A percentile compares a stretch with the other conserved stretches of the same genome.
These are phyloP conservation scores for Turritis glabra DNA, from an alignment of 345 rosid species.

Conservation along the genomic window DNA sequence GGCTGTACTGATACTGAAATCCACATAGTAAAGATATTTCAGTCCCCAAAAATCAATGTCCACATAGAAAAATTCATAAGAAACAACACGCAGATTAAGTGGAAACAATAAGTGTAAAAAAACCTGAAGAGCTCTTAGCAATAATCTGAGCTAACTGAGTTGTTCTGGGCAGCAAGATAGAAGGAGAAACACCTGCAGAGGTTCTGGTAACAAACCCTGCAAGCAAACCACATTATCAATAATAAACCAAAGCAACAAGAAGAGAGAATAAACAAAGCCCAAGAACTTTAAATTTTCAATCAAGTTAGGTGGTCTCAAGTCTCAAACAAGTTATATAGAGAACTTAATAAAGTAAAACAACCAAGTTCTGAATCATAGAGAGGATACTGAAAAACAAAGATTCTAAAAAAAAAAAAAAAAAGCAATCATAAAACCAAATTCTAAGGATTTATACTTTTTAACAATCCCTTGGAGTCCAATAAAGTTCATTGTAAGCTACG, in stretches of 20 bases:
- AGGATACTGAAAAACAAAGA: neutral
- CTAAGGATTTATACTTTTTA: neutral
- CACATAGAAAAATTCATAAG: neutral
- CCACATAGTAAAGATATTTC: slow-evolving; percentile 33
- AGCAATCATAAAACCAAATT: neutral
- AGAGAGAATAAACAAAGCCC: neutral
- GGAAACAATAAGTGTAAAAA: neutral
- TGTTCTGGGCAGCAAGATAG: slow-evolving; percentile 41
- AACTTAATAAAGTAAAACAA: neutral
- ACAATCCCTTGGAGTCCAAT: neutral
- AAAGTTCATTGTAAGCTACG: neutral
- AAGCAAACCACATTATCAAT: neutral
- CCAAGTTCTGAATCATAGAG: neutral
- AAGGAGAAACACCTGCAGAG: slow-evolving; percentile 36
- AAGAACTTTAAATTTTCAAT: neutral
- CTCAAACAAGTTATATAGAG: neutral
- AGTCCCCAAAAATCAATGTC: slow-evolving; percentile 16
- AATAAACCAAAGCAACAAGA: slow-evolving; percentile 2
- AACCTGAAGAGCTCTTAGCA: slow-evolving; percentile 57
- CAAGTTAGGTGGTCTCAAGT: neutral
- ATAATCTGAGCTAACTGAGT: slow-evolving; percentile 25
- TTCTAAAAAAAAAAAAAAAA: too few species aligned
- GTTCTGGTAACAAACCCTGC: slow-evolving; percentile 53
- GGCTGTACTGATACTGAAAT: slow-evolving; percentile 73
- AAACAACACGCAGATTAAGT: neutral